phyloP scores from a whole-genome alignment of 306 rosid species.

The Malus orientalis region DNA sequence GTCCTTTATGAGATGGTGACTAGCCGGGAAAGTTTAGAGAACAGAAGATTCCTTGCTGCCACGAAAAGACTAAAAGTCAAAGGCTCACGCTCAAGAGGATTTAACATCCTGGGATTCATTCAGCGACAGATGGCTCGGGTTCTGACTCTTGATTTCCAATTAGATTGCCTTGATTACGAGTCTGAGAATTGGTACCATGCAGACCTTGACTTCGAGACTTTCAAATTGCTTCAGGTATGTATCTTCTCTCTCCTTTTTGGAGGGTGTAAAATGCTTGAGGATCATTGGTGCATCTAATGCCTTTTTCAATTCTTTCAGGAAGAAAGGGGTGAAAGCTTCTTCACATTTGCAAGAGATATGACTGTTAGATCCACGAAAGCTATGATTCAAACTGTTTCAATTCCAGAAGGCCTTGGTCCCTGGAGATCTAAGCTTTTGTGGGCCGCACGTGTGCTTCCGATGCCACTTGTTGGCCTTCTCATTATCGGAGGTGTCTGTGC shows the following conservation, averaged over 20 bases:
- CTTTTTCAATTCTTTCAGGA: constrained; percentile 33
- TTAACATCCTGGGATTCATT: constrained; percentile 78
- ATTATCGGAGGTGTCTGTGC: constrained; percentile 74
- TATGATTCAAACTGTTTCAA: constrained; percentile 45
- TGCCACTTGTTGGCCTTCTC: constrained; percentile 92
- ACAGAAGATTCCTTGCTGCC: constrained; percentile 42
- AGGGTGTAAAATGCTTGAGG: not conserved
- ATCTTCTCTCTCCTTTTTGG: not conserved
- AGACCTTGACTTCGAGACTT: constrained; percentile 94
- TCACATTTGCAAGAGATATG: constrained; percentile 88
- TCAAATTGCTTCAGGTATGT: constrained; percentile 74
- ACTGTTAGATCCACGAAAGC: constrained; percentile 81
- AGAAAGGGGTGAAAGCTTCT: constrained; percentile 88
- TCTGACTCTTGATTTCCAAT: constrained; percentile 75
- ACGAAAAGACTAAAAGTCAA: constrained; percentile 45
- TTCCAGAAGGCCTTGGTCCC: constrained; percentile 75
- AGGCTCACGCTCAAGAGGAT: constrained; percentile 48
- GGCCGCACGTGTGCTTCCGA: constrained; percentile 94
- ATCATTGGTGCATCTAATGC: constrained; percentile 4
- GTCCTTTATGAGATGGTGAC: constrained; percentile 96
- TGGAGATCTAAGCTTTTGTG: constrained; percentile 84
- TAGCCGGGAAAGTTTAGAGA: constrained; percentile 74
- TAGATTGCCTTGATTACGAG: constrained; percentile 77
- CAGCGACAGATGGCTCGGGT: constrained; percentile 91
- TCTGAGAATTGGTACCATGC: constrained; percentile 83